Conservation (phyloP, 805 yeast genomes). For the Lachancea dasiensis region DNA sequence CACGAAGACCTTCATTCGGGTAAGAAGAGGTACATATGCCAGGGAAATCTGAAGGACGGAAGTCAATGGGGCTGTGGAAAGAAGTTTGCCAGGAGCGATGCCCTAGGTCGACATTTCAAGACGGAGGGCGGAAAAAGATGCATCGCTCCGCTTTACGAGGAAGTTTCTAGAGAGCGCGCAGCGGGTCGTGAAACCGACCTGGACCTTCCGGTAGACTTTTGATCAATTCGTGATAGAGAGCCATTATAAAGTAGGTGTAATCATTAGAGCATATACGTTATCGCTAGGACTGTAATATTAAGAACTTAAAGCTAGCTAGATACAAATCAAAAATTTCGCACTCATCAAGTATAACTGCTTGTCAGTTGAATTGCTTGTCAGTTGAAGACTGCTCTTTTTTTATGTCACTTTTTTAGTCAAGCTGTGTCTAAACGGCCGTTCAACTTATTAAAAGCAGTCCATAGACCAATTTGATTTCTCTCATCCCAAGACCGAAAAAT, state of each 20-base stretch:
- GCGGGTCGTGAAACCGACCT: conserved; percentile 7
- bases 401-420: too few species aligned
- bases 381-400: too few species aligned
- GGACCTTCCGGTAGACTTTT: conserved; percentile 5
- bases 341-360: too few species aligned
- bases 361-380: too few species aligned
- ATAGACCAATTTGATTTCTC: too few species aligned
- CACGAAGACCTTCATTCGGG: conserved; percentile 76
- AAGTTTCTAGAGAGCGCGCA: conserved; percentile 35
- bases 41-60: conserved; percentile 56
- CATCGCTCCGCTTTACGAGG: conserved; percentile 61
- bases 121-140: conserved; percentile 75
- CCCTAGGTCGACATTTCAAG: conserved; percentile 69
- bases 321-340: too few species aligned
- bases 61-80: conserved; percentile 75
- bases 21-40: conserved; percentile 67
- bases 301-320: too few species aligned
- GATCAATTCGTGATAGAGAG: neutral
- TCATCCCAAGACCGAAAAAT: neutral
- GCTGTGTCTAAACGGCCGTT: too few species aligned
- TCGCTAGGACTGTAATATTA: too few species aligned
- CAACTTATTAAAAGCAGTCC: too few species aligned
- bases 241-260: too few species aligned
- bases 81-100: conserved; percentile 75
- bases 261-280: too few species aligned